These are phyloP conservation scores for Chlorophyllum brunneum DNA, from an alignment of 768 basidiomycete species.

Conservation along the genomic window DNA sequence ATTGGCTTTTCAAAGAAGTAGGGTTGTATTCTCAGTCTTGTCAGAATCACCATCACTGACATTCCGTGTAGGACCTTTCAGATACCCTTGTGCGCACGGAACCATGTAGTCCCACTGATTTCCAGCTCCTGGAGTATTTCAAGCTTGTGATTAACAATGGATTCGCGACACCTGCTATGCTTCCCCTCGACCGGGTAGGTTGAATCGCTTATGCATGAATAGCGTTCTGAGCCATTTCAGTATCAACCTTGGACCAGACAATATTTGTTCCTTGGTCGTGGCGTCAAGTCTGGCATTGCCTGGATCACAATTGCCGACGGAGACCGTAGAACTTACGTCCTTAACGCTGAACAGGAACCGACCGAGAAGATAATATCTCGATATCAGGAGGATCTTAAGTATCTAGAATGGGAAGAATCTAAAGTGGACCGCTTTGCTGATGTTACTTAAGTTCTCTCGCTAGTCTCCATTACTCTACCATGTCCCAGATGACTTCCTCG, in stretches of 20 bases:
- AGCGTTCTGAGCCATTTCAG: background rate
- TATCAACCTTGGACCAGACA: background rate
- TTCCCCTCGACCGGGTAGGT: background rate
- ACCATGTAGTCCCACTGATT: background rate
- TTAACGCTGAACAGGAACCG: background rate
- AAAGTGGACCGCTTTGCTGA: no score
- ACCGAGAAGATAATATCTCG: background rate
- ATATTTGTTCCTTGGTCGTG: background rate
- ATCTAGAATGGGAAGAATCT: background rate
- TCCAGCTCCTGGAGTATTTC: background rate
- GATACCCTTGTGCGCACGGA: background rate
- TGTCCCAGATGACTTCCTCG: no score
- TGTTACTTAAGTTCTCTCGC: no score
- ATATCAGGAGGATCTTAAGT: background rate
- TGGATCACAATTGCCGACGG: background rate
- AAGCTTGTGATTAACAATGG: background rate
- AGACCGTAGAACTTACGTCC: background rate
- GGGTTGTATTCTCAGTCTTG: no score
- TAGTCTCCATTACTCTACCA: no score
- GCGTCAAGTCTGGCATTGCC: background rate
- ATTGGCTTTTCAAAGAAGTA: no score
- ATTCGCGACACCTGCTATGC: background rate
- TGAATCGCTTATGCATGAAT: background rate
- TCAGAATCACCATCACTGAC: no score
- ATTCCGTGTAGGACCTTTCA: background rate